Evolutionary conservation across 306 rosid genomes (phyloP), one percentile per base, ranked within the genome.

Genomic region (Fagus crenata): DNA sequence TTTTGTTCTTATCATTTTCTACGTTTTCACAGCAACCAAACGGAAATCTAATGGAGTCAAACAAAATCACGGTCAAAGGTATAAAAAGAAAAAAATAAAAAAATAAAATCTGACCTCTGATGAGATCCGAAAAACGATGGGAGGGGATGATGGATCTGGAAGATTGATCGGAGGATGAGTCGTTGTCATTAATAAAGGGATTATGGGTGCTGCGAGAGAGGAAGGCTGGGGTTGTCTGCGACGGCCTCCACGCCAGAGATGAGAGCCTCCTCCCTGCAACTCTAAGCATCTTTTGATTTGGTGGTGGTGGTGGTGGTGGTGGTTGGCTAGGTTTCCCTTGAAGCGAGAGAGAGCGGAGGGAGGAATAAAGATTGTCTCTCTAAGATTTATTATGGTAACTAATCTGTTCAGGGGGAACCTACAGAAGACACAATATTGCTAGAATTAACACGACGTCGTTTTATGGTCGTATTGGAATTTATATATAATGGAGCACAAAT

Each of bases 201-300:
- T 39, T 15, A 32, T 76, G 83, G 77, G 15, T 75, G n/a, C 75
- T 75, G n/a, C 75, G 73, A 49, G 84, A 78, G 77, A 85, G 1
- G 32, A 81, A 68, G 2, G 84, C 71, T 9, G 89, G 59, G 36
- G 84, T 75, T 49, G 89, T 81, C 75, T 80, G 78, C 61, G 80
- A 74, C 28, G 84, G 35, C 69, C 77, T 72, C 76, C 84, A 71
- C 42, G 87, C 53, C 18, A 77, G 69, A 68, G 85, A 76, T 7
- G 90, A 86, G 35, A 89, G 75, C 79, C 85, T 87, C 85, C 76
- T 80, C 17, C 86, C 80, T 63, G 82, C 90, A 76, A 81, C 85
- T 84, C 88, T 84, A 80, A 89, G 70, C 91, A 89, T 89, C 76
- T 75, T 81, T 22, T 22, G 28, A 22, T 22, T 22, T 22, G 28